Evolutionary conservation across 2,329 filamentous ascomycete species (phyloP), one percentile per base, ranked within the genome.

Genomic region (Ophiostoma perfectum): DNA sequence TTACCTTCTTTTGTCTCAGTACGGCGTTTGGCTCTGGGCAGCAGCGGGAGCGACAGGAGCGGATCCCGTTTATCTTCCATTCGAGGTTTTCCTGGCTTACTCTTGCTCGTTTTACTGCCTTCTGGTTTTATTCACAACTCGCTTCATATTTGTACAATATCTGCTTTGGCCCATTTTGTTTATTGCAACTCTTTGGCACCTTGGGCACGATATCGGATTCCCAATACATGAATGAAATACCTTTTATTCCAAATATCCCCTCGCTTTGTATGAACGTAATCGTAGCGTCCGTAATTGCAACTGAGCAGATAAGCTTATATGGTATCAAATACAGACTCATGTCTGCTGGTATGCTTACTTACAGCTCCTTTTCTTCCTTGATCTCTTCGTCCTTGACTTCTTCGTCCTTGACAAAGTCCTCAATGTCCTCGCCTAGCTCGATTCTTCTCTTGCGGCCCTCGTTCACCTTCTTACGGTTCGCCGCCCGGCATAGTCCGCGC

Each of bases 401-500:
- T 44, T 65, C 66, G 16, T 73, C 72, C 68, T 77, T 73, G 4
- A 75, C 70, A 49, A 72, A 72, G 68, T 78, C 75, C 58, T 75
- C 72, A 67, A 66, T 60, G 36, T 69, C 68, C n/a, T 68, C 39
- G 12, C 68, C 73, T 47, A 74, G 74, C 70, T 76, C 74, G 16
- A 76, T 79, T 76, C 82, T 83, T 68, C 80, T 77, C 77, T 81
- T 88, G 72, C 82, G 82, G 38, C 84, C 85, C 70, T 84, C 82
- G 7, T 78, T 76, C 5, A 89, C 85, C 78, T 90, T 88, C 66
- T 83, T 86, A 75, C 83, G 80, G 70, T 92, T 86, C 41, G 90
- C 90, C 11, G 86, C 85, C 75, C 84, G 87, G 79, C 95, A 99
- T 69, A 98, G 78, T 3, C 91, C 91, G 44, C 82, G 82, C 27